Evolutionary conservation across 2,329 filamentous ascomycete species (phyloP).

Genomic region (Fusarium verticillioides): DNA sequence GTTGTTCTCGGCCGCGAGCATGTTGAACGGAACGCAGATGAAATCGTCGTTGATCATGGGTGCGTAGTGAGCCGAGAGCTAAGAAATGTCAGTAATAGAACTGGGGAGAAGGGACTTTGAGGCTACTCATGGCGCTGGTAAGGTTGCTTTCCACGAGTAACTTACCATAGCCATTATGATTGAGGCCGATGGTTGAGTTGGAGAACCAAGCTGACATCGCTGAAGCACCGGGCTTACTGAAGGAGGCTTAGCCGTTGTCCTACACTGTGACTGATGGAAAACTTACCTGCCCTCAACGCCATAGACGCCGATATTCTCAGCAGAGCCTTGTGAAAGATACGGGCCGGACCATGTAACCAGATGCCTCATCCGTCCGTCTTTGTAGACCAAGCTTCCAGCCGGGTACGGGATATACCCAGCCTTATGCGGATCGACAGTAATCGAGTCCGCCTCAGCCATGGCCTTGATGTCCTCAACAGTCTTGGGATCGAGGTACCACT

Average conservation of each 20-base stretch:
- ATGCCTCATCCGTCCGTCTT: slow-evolving; percentile 56
- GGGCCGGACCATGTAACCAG: slow-evolving; percentile 58
- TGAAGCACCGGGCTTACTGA: slow-evolving; percentile 57
- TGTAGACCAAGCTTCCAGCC: slow-evolving; percentile 56
- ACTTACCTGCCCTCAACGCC: slow-evolving; percentile 57
- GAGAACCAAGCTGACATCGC: slow-evolving; percentile 58
- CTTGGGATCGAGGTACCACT: slow-evolving; percentile 48
- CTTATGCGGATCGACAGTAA: slow-evolving; percentile 62
- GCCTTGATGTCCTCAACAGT: slow-evolving; percentile 54
- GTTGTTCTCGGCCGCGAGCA: slow-evolving; percentile 50
- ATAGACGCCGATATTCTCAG: slow-evolving; percentile 55
- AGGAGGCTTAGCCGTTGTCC: accelerated
- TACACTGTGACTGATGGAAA: accelerated
- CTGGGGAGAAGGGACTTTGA: accelerated
- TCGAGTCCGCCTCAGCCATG: slow-evolving; percentile 54
- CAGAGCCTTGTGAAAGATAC: slow-evolving; percentile 53
- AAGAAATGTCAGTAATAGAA: background rate
- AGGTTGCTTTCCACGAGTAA: slow-evolving; percentile 57
- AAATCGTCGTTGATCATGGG: slow-evolving; percentile 52
- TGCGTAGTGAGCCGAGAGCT: slow-evolving; percentile 56
- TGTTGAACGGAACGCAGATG: slow-evolving; percentile 56
- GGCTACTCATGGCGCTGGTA: slow-evolving; percentile 54
- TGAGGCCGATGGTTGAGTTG: slow-evolving; percentile 56
- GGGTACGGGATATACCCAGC: slow-evolving; percentile 60
- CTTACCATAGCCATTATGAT: slow-evolving; percentile 54